Evolutionary conservation across 2,329 filamentous ascomycete species (phyloP).

Genomic region (Teratosphaeria gauchensis): DNA sequence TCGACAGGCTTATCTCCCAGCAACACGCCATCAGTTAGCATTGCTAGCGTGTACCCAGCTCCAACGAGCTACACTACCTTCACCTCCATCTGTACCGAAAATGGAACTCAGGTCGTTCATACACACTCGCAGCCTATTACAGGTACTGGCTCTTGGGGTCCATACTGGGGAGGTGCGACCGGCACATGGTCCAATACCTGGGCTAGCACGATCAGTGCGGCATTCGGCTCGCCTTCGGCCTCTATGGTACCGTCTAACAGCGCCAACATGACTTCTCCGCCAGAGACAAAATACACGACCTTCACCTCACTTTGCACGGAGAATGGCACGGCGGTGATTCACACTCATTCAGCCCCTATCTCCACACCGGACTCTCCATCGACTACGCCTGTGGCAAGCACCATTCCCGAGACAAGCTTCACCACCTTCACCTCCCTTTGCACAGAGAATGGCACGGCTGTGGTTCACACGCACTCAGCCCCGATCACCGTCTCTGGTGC

Average conservation of each 20-base stretch:
- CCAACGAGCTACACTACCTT: not conserved
- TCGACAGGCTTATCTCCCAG: not conserved
- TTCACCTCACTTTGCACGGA: slow-evolving; percentile 1
- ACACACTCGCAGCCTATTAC: slow-evolving; percentile 2
- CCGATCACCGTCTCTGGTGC: not conserved
- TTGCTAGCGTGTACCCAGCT: not conserved
- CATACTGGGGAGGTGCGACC: no score
- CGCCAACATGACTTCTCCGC: not conserved
- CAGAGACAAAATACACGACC: not conserved
- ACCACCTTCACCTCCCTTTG: slow-evolving; percentile 1
- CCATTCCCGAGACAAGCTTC: not conserved
- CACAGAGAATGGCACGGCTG: not conserved
- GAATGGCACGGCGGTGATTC: not conserved
- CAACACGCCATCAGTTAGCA: not conserved
- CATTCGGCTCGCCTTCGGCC: not conserved
- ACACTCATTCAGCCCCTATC: not conserved
- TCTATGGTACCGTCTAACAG: not conserved
- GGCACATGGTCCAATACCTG: no score
- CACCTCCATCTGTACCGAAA: not conserved
- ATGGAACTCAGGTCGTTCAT: not conserved
- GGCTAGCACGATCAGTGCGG: not conserved
- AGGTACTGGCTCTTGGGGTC: not conserved
- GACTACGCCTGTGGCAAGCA: no score
- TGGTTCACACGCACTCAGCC: slow-evolving; percentile 1
- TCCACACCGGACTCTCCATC: not conserved